Base-by-base conservation (phyloP, 139 green algal species). In the Gonium pectorale region DNA sequence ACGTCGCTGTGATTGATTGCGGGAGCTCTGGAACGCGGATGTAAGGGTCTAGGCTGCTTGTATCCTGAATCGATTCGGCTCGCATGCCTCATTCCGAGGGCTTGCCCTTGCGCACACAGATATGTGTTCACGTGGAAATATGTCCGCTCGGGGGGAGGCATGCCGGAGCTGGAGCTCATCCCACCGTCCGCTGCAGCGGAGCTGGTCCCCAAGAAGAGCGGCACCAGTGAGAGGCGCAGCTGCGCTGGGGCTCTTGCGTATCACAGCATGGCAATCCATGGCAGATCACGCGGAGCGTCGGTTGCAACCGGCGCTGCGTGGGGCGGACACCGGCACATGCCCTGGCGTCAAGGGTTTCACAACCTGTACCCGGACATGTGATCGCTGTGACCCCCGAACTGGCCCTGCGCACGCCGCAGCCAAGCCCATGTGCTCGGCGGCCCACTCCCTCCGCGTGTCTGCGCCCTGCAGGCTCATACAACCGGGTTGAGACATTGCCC, bases 401-500 rank as follows among this genome's bases (percentile, higher is more conserved):
- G 9, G 21, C 54, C 21, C 9, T 63, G 27, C 54, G 5, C 54
- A 63, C 54, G 21, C 46, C 46, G 46, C 15, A 54, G 19, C 46
- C 46, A 54, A 9, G 46, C 46, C 54, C 27, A 22, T 8, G 38
- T 29, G 7, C 60, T 54, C 15, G 24, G 6, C 15, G 3, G 67
- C 24, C 17, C n/a, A n/a, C 9, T 62, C 27, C 17, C 54, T 64
- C 19, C 17, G 13, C 22, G 27, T 40, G 15, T 73, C 69, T 71
- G 74, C 62, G 92, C 26, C 90, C 91, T 0, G 67, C 68, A 87
- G 93, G 29, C 85, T 91, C 79, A 13, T 98, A 98, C 82, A 86
- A 97, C 70, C 89, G 95, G 0, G 94, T 98, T 71, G 95, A 98
- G 83, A 98, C 96, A 5, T 88, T 96, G 77, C 95, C 95, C 7